A percentile compares a stretch with the other conserved stretches of the same genome.
Evolutionary conservation across 2,329 filamentous ascomycete species (phyloP).

Genomic region (Ceratocystis lukuohia): DNA sequence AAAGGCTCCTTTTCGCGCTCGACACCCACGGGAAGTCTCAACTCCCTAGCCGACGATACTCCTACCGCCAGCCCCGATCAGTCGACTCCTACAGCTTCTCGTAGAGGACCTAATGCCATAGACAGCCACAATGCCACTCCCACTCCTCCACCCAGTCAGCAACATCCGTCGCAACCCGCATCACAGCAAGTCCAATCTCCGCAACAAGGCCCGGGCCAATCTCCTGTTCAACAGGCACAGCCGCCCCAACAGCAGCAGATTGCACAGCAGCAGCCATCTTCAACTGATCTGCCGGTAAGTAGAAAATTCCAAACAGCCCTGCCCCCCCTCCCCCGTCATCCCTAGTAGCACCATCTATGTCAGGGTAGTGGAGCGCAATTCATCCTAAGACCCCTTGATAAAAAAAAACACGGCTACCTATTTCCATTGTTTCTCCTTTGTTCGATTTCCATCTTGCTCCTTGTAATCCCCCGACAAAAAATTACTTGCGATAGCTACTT

Average conservation of each 20-base stretch:
- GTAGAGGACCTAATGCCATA: slow-evolving; percentile 34
- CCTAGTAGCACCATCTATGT: slow-evolving; percentile 4
- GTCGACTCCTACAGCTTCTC: slow-evolving; percentile 25
- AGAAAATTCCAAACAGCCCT: slow-evolving; percentile 8
- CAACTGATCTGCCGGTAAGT: slow-evolving; percentile 33
- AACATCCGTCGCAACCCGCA: slow-evolving; percentile 4
- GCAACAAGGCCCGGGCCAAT: slow-evolving; percentile 12
- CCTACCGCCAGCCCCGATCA: slow-evolving; percentile 52
- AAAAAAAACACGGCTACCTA: slow-evolving; percentile 6
- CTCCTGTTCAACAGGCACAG: slow-evolving; percentile 13
- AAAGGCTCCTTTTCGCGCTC: slow-evolving; percentile 44
- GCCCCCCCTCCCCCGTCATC: background rate
- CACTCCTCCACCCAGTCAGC: slow-evolving; percentile 8
- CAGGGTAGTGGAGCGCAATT: slow-evolving; percentile 5
- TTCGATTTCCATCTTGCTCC: background rate
- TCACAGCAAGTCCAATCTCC: slow-evolving; percentile 21
- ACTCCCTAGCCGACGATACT: slow-evolving; percentile 50
- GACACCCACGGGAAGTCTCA: slow-evolving; percentile 65
- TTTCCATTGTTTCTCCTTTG: slow-evolving; percentile 13
- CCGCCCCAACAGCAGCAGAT: slow-evolving; percentile 28
- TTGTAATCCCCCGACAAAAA: background rate
- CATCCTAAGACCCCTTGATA: slow-evolving; percentile 10
- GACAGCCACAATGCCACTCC: slow-evolving; percentile 12
- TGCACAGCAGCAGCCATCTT: slow-evolving; percentile 21
- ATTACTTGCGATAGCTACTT: background rate